Evolutionary conservation across 441 rosid genomes (phyloP), one percentile per base, ranked within the genome.

Genomic region (Erodium moschatum): DNA sequence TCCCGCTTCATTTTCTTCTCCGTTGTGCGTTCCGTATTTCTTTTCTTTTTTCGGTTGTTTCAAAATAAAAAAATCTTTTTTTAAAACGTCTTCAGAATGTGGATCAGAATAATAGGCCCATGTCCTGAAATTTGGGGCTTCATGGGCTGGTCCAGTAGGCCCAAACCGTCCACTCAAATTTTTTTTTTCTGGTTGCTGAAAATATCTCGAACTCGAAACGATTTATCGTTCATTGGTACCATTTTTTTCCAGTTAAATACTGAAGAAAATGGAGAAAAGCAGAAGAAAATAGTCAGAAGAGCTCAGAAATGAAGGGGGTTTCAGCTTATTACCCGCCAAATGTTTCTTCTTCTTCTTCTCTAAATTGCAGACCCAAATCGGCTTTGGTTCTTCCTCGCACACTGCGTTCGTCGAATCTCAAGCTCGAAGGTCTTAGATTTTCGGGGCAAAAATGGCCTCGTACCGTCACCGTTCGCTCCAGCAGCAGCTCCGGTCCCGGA

Each of bases 401-500:
- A 48, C 13, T 11, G 48, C 48, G 48, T 11, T 65, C 48, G 13
- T 42, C 79, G 16, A 48, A 70, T 74, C 62, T 76, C 63, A 74
- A 52, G 42, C 66, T 73, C 61, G 74, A 73, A 42, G 35, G 73
- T 74, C 70, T 70, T n/a, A 10, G 81, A 58, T 42, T 42, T 74
- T 73, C 73, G 71, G 67, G 42, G 54, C 18, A 10, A 42, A 18
- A 54, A 6, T 16, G 67, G 4, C 9, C 75, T 20, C 75, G 5
- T 62, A 69, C 77, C 70, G 70, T 69, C 65, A 42, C 21, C 40
- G 40, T 85, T 29, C 78, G 52, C 31, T 81, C 86, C 69, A 79
- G 75, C 72, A 78, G 81, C 81, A 79, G 76, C 79, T 66, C 77
- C 9, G 48, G 48, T 42, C 78, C 85, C 6, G 79, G 84, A 16